These are phyloP conservation scores for Ustulina deusta DNA, from an alignment of 2,329 filamentous ascomycete species.

Conservation along the genomic window DNA sequence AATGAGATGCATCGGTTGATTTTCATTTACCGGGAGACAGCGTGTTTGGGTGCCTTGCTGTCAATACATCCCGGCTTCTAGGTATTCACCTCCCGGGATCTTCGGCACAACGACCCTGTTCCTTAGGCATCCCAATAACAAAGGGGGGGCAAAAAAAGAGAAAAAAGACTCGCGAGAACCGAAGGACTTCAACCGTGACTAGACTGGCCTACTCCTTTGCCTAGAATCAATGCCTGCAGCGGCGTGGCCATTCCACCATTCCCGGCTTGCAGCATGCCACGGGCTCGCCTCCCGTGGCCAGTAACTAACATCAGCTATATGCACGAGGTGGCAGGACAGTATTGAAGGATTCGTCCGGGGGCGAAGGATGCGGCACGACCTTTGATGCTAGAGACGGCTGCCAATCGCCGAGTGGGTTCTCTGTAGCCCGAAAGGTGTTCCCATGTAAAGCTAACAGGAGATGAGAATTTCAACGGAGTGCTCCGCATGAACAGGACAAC, in stretches of 20 bases:
- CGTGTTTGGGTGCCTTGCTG: neutral
- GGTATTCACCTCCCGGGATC: neutral
- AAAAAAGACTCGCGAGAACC: neutral
- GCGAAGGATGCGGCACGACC: slow-evolving; percentile 14
- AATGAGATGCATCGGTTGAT: neutral
- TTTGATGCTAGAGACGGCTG: neutral
- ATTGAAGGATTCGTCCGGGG: slow-evolving; percentile 4
- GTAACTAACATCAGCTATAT: neutral
- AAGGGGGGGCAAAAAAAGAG: neutral
- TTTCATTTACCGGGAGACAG: slow-evolving; percentile 2
- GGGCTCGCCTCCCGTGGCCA: neutral
- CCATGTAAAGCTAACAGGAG: slow-evolving; percentile 6
- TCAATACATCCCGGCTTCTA: neutral
- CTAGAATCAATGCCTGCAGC: neutral
- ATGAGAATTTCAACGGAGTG: slow-evolving; percentile 5
- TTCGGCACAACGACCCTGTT: neutral
- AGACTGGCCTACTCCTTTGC: neutral
- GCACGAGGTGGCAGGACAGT: neutral
- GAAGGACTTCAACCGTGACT: neutral
- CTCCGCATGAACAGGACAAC: slow-evolving; percentile 17
- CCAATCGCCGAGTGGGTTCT: slow-evolving; percentile 1
- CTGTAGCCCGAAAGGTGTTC: neutral
- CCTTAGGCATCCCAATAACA: neutral
- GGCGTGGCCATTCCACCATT: neutral
- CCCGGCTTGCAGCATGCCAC: slow-evolving; percentile 10